phyloP scores from a whole-genome alignment of 495 filamentous ascomycete genomes.

The Thermothielavioides terrestris region DNA sequence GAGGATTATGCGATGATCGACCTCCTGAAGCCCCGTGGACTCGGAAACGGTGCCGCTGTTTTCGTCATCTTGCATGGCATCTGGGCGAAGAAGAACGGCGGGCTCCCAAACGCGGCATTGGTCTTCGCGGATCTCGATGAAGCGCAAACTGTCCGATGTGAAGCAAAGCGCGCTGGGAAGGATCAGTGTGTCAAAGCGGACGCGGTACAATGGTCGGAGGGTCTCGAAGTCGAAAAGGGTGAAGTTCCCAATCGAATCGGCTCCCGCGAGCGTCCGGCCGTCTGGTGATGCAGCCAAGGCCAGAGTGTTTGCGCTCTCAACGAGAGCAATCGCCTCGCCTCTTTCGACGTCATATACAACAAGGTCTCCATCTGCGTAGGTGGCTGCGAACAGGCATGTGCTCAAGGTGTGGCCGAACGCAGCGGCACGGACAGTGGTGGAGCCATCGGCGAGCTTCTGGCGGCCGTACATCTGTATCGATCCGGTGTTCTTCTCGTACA shows the following conservation, averaged over 20 bases:
- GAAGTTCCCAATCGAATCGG: not conserved
- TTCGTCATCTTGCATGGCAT: not conserved
- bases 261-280: not conserved
- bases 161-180: not conserved
- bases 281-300: not conserved
- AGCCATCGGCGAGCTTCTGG: not conserved
- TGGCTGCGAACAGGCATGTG: not conserved
- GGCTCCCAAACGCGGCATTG: conserved; percentile 2
- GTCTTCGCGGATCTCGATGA: not conserved
- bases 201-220: not conserved
- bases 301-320: not conserved
- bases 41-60: not conserved
- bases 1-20: not conserved
- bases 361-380: not conserved
- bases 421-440: not conserved
- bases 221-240: not conserved
- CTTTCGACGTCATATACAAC: not conserved
- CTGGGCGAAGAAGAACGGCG: not conserved
- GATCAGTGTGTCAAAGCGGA: not conserved
- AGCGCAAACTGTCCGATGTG: not conserved
- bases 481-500: not conserved
- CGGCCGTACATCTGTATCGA: not conserved
- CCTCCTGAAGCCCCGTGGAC: not conserved
- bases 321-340: not conserved
- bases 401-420: not conserved